Conservation (phyloP, 2,329 filamentous ascomycete genomes). For the Alternaria arborescens region DNA sequence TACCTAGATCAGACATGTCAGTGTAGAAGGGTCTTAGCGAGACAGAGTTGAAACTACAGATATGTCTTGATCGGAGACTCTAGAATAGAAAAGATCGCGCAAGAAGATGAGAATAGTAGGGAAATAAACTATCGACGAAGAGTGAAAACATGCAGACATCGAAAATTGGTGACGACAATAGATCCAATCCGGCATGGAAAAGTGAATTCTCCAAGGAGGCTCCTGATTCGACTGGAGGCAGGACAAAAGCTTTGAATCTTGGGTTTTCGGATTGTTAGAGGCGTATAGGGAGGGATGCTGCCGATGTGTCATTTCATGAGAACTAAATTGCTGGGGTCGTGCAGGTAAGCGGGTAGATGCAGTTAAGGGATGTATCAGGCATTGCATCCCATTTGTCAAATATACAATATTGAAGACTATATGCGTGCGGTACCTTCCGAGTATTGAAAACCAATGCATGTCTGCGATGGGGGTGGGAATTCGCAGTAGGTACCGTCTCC, state of each 20-base stretch:
- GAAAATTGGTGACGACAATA: background rate
- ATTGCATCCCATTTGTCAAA: background rate
- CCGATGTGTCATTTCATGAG: conserved; percentile 10
- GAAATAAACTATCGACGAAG: background rate
- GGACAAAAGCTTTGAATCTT: background rate
- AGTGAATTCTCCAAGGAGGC: background rate
- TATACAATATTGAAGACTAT: background rate
- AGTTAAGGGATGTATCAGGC: background rate
- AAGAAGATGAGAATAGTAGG: background rate
- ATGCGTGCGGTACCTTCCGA: conserved; percentile 8
- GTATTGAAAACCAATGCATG: background rate
- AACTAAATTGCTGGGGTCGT: conserved; percentile 3
- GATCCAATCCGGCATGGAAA: background rate
- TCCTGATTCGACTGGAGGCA: background rate
- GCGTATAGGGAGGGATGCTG: conserved; percentile 9
- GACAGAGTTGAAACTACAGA: background rate
- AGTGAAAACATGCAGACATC: background rate
- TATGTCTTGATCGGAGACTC: background rate
- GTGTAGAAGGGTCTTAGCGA: background rate
- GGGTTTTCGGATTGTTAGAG: background rate
- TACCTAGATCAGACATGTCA: background rate
- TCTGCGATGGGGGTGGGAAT: conserved; percentile 2
- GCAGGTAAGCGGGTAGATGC: conserved; percentile 19
- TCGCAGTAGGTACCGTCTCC: background rate
- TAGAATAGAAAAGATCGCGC: background rate